Base-by-base conservation (phyloP, 192 early-diverging fungal species). In the Coemansia sp. region DNA sequence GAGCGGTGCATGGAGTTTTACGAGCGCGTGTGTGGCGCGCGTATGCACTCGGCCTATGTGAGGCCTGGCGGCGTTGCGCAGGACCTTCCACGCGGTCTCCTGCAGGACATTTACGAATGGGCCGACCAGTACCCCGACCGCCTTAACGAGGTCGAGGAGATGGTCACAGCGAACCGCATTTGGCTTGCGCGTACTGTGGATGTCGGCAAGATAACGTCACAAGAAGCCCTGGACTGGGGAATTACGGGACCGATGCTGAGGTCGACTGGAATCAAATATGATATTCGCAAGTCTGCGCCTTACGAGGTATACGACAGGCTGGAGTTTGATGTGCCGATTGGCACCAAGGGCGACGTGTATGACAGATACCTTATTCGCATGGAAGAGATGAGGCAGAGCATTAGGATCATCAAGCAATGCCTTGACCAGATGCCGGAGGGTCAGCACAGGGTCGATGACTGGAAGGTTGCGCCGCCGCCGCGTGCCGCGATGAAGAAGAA, bases 1-100 rank as follows among this genome's bases (percentile, higher is more conserved):
- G 97, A 99, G 77, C 94, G 95, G 81, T 82, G 95, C 66, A 99
- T 99, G 92, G 97, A 99, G 86, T 97, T 95, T 69, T 99, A 99
- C 80, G 97, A 99, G 75, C 94, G 97, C 73, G 95, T 97, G 29
- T 95, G 92, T 12, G 97, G 97, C 39, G 97, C 97, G 25, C 94
- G 97, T 70, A 94, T 99, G 89, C 97, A 99, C 81, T 87, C 94
- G 34, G 95, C 95, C 34, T 99, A 97, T 72, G 91, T 99, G 42
- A 90, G 97, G 59, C 95, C 95, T 9, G 97, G 95, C 13, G 97
- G 97, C 68, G 97, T 99, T 23, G 84, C 93, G 2, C 83, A 93
- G 40, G 97, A 99, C 76, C 71, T 99, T 59, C 97, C 97, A 26
- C 85, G 90, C 51, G 97, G 97, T 8, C 79, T 99, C 7, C 71